Evolutionary conservation across 2,329 filamentous ascomycete species (phyloP).

Genomic region (Pseudogymnoascus sp.): DNA sequence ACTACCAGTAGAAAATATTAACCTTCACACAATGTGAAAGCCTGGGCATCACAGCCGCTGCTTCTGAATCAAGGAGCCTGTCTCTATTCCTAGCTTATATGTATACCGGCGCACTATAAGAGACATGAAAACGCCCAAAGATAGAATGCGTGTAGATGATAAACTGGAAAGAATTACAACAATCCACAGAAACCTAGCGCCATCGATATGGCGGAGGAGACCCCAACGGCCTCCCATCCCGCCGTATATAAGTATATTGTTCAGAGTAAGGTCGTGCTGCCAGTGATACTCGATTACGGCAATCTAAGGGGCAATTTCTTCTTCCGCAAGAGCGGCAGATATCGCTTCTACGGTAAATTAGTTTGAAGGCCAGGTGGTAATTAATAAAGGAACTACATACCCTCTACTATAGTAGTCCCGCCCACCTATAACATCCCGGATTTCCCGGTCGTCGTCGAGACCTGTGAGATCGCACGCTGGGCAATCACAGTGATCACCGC

Average conservation of each 20-base stretch:
- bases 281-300: background rate
- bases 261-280: background rate
- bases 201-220: constrained; percentile 2
- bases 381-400: background rate
- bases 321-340: constrained; percentile 6
- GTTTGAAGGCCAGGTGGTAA: background rate
- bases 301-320: constrained; percentile 2
- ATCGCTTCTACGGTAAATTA: background rate
- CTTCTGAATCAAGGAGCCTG: background rate
- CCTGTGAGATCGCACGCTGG: background rate
- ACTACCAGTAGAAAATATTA: background rate
- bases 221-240: background rate
- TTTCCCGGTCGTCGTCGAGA: background rate
- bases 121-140: constrained; percentile 1
- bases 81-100: constrained; percentile 7
- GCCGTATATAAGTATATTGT: constrained; percentile 2
- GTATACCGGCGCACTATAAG: constrained; percentile 1
- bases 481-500: constrained; percentile 10
- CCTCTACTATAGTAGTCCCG: background rate
- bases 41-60: background rate
- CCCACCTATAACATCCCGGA: background rate
- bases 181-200: background rate
- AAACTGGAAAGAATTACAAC: background rate
- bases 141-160: background rate
- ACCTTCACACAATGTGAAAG: background rate